These are phyloP conservation scores for Paraphysoderma sedebokerense DNA, from an alignment of 371 early-diverging fungal genomes.

Conservation along the genomic window DNA sequence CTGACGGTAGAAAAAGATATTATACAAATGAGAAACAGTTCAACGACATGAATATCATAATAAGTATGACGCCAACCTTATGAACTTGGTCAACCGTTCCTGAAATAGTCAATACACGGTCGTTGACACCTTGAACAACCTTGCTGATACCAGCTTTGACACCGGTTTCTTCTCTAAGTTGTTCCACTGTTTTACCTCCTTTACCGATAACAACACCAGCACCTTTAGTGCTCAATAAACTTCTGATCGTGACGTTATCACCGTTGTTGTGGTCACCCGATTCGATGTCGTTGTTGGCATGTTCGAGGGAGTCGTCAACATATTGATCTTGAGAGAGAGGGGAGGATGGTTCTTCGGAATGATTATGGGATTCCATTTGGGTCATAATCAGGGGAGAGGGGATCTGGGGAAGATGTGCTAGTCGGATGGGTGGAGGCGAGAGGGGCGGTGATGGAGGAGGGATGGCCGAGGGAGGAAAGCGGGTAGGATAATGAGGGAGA, in stretches of 20 bases:
- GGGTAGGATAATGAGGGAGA: too few relatives aligned
- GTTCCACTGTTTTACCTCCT: conserved; percentile 66
- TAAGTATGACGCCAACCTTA: conserved; percentile 37
- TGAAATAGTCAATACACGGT: conserved; percentile 66
- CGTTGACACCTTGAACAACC: conserved; percentile 59
- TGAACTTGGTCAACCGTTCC: conserved; percentile 50
- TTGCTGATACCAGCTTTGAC: conserved; percentile 76
- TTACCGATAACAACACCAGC: conserved; percentile 89
- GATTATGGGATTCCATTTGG: too few relatives aligned
- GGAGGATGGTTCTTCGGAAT: too few relatives aligned
- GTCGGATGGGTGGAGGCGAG: too few relatives aligned
- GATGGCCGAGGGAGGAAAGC: too few relatives aligned
- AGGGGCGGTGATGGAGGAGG: too few relatives aligned
- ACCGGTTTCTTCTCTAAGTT: conserved; percentile 58
- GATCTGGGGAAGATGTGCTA: too few relatives aligned
- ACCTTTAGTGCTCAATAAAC: conserved; percentile 67
- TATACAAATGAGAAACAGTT: too few relatives aligned
- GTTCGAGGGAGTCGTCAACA: too few relatives aligned
- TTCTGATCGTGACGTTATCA: conserved; percentile 30
- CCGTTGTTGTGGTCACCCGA: not conserved
- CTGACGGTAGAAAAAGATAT: too few relatives aligned
- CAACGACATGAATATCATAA: not conserved
- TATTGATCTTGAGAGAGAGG: too few relatives aligned
- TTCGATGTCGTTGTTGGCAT: not conserved
- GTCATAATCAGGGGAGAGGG: too few relatives aligned